Conservation (phyloP, 179 eudicot genomes). For the Gypsophila paniculata region DNA sequence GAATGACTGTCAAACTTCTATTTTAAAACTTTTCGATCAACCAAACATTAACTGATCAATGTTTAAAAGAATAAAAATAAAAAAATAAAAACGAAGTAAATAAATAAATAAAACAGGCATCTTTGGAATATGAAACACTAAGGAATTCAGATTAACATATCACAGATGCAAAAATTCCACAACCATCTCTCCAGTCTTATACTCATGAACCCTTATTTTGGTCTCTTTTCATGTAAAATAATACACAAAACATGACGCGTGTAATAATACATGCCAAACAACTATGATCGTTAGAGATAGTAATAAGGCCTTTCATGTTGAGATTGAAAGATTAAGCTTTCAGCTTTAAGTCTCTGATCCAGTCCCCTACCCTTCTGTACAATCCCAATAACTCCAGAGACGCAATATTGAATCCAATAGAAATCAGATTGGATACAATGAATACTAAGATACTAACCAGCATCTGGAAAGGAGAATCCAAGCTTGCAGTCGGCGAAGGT, state of each 20-base stretch:
- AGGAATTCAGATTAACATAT: not conserved
- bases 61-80: not conserved
- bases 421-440: constrained; percentile 1
- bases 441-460: constrained; percentile 52
- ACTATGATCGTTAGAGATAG: not conserved
- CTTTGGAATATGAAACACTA: not conserved
- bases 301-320: not conserved
- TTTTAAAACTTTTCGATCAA: constrained; percentile 39
- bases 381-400: constrained; percentile 3
- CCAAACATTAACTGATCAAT: constrained; percentile 7
- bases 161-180: not conserved
- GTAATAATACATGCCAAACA: constrained; percentile 2
- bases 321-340: constrained; percentile 15
- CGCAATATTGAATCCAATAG: not conserved
- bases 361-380: not conserved
- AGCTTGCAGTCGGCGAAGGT: constrained; percentile 61
- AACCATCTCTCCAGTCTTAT: not conserved
- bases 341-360: not conserved
- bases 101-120: constrained; percentile 4
- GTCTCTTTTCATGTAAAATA: not conserved
- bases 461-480: constrained; percentile 87
- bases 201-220: not conserved
- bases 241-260: not conserved
- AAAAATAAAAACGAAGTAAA: too few species aligned
- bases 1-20: constrained; percentile 50